Evolutionary conservation across 2,329 filamentous ascomycete species (phyloP).

Genomic region (Conoideocrella luteorostrata): DNA sequence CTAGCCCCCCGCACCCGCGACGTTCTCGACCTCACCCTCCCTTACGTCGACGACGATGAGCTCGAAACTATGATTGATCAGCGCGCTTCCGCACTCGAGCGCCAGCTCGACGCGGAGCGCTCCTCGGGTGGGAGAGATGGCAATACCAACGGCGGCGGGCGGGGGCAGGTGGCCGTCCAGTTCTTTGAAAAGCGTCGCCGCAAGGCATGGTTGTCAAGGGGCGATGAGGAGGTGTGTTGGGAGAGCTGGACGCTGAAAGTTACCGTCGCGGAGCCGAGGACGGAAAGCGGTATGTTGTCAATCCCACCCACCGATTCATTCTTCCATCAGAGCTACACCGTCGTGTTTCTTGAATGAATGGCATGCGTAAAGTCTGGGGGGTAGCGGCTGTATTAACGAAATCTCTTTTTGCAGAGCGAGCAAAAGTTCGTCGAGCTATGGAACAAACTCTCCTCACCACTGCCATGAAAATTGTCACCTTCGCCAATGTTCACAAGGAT

Average conservation of each 20-base stretch:
- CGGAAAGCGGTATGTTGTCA: conserved; percentile 66
- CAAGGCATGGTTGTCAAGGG: conserved; percentile 71
- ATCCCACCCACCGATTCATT: too few relatives aligned
- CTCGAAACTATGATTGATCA: conserved; percentile 92
- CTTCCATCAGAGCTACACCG: too few relatives aligned
- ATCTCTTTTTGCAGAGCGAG: conserved; percentile 56
- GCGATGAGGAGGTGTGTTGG: conserved; percentile 94
- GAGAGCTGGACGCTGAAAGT: conserved; percentile 93
- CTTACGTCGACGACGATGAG: conserved; percentile 82
- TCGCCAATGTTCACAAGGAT: conserved; percentile 83
- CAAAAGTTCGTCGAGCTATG: conserved; percentile 86
- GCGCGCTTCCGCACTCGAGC: conserved; percentile 70
- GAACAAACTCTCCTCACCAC: conserved; percentile 82
- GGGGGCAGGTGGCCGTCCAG: conserved; percentile 73
- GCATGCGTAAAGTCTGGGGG: too few relatives aligned
- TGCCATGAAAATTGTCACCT: conserved; percentile 81
- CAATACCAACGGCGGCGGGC: conserved; percentile 19
- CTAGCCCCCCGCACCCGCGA: conserved; percentile 78
- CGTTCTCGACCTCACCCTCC: conserved; percentile 83
- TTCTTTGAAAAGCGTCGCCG: conserved; percentile 90
- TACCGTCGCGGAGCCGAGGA: conserved; percentile 83
- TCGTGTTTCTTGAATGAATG: too few relatives aligned
- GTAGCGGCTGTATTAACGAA: too few relatives aligned
- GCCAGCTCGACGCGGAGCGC: conserved; percentile 63
- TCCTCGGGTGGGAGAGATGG: conserved; percentile 17